Evolutionary conservation across 2,329 filamentous ascomycete species (phyloP).

Genomic region (Penicillium capsulatum): DNA sequence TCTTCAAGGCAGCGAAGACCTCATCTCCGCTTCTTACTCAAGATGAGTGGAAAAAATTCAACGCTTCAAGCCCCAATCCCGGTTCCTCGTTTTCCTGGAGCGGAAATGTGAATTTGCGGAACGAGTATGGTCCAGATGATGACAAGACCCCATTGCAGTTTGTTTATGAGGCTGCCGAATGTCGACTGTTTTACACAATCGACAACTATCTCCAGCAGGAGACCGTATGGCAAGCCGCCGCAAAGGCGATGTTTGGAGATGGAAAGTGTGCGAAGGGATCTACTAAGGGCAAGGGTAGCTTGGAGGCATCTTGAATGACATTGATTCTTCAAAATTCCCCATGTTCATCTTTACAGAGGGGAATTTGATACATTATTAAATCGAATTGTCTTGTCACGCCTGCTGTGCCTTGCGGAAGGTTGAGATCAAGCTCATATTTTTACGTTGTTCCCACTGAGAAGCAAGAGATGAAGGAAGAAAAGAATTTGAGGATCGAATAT

Average conservation of each 20-base stretch:
- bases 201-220: slow-evolving; percentile 51
- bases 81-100: slow-evolving; percentile 15
- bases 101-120: slow-evolving; percentile 44
- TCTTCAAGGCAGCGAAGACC: slow-evolving; percentile 10
- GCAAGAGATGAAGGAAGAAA: too few relatives aligned
- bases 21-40: slow-evolving; percentile 16
- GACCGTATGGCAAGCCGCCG: slow-evolving; percentile 50
- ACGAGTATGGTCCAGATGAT: slow-evolving; percentile 45
- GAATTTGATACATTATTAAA: too few relatives aligned
- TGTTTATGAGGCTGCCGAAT: slow-evolving; percentile 58
- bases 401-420: too few relatives aligned
- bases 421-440: too few relatives aligned
- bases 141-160: slow-evolving; percentile 54
- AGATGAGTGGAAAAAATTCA: slow-evolving; percentile 18
- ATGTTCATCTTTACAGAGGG: too few relatives aligned
- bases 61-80: slow-evolving; percentile 16
- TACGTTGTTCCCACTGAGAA: too few relatives aligned
- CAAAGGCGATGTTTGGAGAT: slow-evolving; percentile 21
- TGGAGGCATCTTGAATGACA: slow-evolving; percentile 12
- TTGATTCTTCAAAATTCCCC: too few relatives aligned
- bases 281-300: slow-evolving; percentile 20
- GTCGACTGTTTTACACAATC: slow-evolving; percentile 57
- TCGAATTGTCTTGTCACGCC: too few relatives aligned
- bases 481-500: too few relatives aligned
- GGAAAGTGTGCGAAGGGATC: slow-evolving; percentile 23